phyloP scores from a whole-genome alignment of 352 stramenopile genomes.

The Heterotrichella gracilis region DNA sequence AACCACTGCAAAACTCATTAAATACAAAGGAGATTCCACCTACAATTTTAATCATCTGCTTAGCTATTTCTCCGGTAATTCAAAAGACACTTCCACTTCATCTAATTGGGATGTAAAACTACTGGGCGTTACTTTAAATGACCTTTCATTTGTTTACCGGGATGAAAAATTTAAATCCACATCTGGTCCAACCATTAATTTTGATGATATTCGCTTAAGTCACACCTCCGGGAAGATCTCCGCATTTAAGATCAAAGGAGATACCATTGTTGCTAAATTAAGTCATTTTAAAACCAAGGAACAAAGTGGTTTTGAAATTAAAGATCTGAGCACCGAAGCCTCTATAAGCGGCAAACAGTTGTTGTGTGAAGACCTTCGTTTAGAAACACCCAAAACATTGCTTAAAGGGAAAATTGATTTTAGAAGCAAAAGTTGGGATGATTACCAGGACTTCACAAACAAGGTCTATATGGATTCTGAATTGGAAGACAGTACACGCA shows the following conservation, averaged over 20 bases:
- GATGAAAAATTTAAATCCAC: not conserved
- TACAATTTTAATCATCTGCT: not conserved
- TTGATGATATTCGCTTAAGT: not conserved
- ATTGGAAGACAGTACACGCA: not conserved
- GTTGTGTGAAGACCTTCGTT: not conserved
- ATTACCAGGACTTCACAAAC: not conserved
- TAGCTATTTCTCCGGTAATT: not conserved
- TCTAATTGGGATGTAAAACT: not conserved
- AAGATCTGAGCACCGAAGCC: not conserved
- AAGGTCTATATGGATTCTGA: not conserved
- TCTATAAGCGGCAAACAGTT: not conserved
- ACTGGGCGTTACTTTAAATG: not conserved
- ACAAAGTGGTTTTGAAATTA: not conserved
- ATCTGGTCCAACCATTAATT: not conserved
- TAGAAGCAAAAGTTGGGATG: not conserved
- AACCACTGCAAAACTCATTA: not conserved
- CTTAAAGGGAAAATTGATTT: not conserved
- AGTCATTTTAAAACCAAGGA: not conserved
- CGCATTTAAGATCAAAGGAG: not conserved
- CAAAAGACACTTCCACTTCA: not conserved
- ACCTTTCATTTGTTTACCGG: not conserved
- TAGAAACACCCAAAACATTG: not conserved
- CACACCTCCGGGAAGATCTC: not conserved
- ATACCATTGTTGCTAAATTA: not conserved
- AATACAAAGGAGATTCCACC: not conserved